Evolutionary conservation across 2,329 filamentous ascomycete species (phyloP).

Genomic region (Penicillium psychrosexuale): DNA sequence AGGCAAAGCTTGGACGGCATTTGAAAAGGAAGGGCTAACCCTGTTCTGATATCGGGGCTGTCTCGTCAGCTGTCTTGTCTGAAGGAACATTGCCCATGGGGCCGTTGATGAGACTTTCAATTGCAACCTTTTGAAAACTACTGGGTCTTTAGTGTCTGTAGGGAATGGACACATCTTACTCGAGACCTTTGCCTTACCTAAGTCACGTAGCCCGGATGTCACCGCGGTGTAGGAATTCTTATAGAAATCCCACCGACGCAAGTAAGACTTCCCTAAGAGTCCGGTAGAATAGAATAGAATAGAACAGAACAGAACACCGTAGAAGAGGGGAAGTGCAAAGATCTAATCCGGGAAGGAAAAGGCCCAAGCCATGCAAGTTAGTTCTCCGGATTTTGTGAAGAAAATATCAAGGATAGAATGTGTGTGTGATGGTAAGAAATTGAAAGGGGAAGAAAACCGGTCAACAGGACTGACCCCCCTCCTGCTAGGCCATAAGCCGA

Average conservation of each 20-base stretch:
- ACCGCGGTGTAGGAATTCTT: neutral
- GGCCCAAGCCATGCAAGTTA: neutral
- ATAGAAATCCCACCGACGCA: neutral
- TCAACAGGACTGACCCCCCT: neutral
- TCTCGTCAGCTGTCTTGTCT: constrained; percentile 16
- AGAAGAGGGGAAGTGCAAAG: neutral
- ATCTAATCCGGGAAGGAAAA: neutral
- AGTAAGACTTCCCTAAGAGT: neutral
- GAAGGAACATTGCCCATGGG: constrained; percentile 32
- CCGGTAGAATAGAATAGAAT: neutral
- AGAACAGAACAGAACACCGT: neutral
- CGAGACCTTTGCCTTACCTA: neutral
- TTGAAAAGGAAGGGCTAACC: constrained; percentile 11
- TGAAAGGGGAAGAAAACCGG: constrained; percentile 3
- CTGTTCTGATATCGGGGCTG: constrained; percentile 9
- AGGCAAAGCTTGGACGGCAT: neutral
- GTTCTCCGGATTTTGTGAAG: neutral
- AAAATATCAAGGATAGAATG: no score
- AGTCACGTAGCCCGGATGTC: neutral
- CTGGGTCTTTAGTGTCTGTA: neutral
- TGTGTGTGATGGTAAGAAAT: neutral
- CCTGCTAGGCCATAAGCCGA: neutral
- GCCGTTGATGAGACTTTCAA: constrained; percentile 4
- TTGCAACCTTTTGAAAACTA: neutral
- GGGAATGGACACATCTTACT: neutral